Evolutionary conservation across 306 rosid species (phyloP).

Genomic region (Castanea crenata): DNA sequence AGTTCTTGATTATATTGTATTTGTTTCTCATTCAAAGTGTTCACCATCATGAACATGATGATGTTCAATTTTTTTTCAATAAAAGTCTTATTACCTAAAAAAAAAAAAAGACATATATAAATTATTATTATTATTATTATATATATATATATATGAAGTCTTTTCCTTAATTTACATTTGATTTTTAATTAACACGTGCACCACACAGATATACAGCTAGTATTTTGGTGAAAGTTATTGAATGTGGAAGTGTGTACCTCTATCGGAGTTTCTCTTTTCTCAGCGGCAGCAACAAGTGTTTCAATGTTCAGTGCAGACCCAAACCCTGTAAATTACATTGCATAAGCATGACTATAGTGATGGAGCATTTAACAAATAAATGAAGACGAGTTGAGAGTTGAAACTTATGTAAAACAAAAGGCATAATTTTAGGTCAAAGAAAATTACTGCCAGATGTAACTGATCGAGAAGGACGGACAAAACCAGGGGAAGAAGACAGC

Average conservation of each 20-base stretch:
- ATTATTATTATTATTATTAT: too few relatives aligned
- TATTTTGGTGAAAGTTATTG: slow-evolving; percentile 4
- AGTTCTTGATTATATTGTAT: too few relatives aligned
- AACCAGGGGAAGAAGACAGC: slow-evolving; percentile 71
- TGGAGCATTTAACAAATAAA: slow-evolving; percentile 7
- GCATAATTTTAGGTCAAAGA: slow-evolving; percentile 6
- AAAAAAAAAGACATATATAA: too few relatives aligned
- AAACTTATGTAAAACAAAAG: slow-evolving; percentile 2
- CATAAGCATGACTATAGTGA: slow-evolving; percentile 16
- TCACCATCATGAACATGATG: too few relatives aligned
- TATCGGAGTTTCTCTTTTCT: slow-evolving; percentile 87
- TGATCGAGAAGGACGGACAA: slow-evolving; percentile 72
- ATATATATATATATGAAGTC: too few relatives aligned
- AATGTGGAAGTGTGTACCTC: slow-evolving; percentile 56
- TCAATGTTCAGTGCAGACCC: slow-evolving; percentile 98
- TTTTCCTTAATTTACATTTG: too few relatives aligned
- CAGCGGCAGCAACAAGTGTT: slow-evolving; percentile 95
- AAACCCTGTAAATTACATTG: slow-evolving; percentile 54
- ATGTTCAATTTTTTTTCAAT: too few relatives aligned
- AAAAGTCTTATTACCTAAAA: too few relatives aligned
- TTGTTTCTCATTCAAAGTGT: too few relatives aligned
- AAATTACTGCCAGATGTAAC: slow-evolving; percentile 70
- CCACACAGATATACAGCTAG: neutral
- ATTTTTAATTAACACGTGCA: neutral
- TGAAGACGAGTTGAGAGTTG: slow-evolving; percentile 10